Evolutionary conservation across 1,284 basidiomycete genomes (phyloP).

Genomic region (Volvariella surrecta): DNA sequence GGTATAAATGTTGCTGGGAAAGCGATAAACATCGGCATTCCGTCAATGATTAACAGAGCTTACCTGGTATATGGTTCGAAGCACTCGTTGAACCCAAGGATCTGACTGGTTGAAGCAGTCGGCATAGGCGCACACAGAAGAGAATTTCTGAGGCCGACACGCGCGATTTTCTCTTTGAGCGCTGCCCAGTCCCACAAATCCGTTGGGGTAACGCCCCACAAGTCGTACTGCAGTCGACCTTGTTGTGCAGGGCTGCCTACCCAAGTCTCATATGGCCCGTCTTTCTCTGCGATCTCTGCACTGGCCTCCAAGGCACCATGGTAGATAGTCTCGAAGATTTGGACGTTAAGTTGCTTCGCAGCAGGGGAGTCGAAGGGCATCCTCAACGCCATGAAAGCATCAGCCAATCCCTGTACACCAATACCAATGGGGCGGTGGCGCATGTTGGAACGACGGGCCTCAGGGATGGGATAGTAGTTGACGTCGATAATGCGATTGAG

Average conservation of each 20-base stretch:
- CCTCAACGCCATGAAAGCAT: constrained; percentile 96
- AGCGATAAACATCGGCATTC: constrained; percentile 4
- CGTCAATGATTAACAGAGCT: background rate
- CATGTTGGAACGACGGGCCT: constrained; percentile 91
- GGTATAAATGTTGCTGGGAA: constrained; percentile 89
- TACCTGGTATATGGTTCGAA: constrained; percentile 94
- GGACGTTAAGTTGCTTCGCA: constrained; percentile 84
- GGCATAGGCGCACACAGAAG: constrained; percentile 97
- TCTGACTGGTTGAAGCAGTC: constrained; percentile 97
- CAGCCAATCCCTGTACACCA: constrained; percentile 97
- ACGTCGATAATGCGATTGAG: constrained; percentile 92
- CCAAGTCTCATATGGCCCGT: constrained; percentile 90
- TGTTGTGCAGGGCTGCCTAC: constrained; percentile 84
- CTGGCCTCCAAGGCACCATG: constrained; percentile 93
- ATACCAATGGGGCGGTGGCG: constrained; percentile 97
- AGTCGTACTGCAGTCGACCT: constrained; percentile 90
- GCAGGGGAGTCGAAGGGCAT: constrained; percentile 92
- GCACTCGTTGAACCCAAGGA: constrained; percentile 98
- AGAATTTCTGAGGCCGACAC: constrained; percentile 87
- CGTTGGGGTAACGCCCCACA: constrained; percentile 92
- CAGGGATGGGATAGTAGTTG: constrained; percentile 91
- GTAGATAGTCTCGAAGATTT: constrained; percentile 99
- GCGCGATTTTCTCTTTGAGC: constrained; percentile 86
- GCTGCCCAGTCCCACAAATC: constrained; percentile 93
- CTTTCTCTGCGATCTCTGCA: constrained; percentile 76